A percentile compares a stretch with the other conserved stretches of the same genome.
Conservation (phyloP, 345 rosid species). For the Dimocarpus longan region DNA sequence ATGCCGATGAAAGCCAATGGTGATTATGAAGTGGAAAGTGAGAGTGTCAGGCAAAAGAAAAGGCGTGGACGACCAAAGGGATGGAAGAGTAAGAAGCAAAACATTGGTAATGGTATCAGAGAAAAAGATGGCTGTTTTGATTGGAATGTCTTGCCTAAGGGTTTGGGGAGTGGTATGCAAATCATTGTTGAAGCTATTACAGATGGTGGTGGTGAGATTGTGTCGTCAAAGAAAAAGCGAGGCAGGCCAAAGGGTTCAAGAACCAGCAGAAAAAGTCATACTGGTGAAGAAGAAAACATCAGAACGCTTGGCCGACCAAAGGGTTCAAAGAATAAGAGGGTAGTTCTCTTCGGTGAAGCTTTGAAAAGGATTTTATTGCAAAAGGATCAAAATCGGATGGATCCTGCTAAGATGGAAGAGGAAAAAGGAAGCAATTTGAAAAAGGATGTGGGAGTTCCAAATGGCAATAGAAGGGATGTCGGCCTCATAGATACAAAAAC, state of each 20-base stretch:
- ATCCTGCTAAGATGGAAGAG: background rate
- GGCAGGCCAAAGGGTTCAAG: conserved; percentile 35
- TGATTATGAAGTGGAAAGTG: background rate
- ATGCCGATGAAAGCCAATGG: background rate
- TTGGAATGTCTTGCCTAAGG: background rate
- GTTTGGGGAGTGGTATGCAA: background rate
- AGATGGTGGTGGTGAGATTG: background rate
- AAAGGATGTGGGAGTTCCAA: background rate
- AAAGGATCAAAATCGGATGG: background rate
- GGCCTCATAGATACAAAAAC: background rate
- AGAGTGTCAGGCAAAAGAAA: background rate
- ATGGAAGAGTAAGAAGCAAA: conserved; percentile 22
- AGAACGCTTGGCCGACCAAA: conserved; percentile 19
- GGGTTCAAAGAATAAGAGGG: conserved; percentile 20
- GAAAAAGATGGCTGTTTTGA: background rate
- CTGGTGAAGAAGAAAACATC: conserved; percentile 15
- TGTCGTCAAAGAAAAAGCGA: background rate
- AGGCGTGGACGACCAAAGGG: conserved; percentile 27
- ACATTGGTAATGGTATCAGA: background rate
- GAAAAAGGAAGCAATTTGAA: conserved; percentile 19
- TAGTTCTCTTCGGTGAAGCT: background rate
- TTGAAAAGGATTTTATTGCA: conserved; percentile 13
- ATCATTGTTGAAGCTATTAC: background rate
- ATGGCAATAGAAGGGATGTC: background rate
- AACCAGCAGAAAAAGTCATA: conserved; percentile 13